Percentiles rank a stretch among this genome's conserved stretches.
Conservation (phyloP, 2,329 filamentous ascomycete genomes). For the Acrodontium crateriforme region DNA sequence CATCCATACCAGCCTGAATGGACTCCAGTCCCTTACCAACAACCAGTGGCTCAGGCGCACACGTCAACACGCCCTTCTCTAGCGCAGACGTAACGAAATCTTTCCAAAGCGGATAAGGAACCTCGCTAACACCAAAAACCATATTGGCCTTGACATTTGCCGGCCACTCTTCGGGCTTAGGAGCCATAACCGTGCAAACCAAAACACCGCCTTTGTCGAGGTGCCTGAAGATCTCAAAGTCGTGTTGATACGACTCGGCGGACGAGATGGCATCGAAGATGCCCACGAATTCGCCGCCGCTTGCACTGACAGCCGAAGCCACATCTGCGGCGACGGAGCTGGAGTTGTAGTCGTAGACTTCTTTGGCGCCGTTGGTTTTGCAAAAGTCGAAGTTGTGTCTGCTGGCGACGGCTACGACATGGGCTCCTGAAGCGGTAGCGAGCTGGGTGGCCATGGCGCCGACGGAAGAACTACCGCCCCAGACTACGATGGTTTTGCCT, state of each 20-base stretch:
- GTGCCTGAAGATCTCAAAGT: constrained; percentile 13
- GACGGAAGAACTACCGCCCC: constrained; percentile 25
- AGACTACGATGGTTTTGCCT: constrained; percentile 27
- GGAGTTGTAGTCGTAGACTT: constrained; percentile 22
- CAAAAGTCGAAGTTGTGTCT: constrained; percentile 21
- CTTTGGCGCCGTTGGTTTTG: constrained; percentile 17
- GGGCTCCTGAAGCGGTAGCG: constrained; percentile 21
- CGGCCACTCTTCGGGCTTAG: constrained; percentile 12
- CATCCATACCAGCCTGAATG: constrained; percentile 19
- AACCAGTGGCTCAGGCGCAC: constrained; percentile 24
- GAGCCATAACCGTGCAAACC: constrained; percentile 9
- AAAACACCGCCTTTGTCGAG: constrained; percentile 18
- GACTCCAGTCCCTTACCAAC: constrained; percentile 24
- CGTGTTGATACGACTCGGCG: constrained; percentile 11
- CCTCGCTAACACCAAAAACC: constrained; percentile 15
- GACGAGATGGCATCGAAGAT: constrained; percentile 26
- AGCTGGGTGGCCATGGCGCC: constrained; percentile 23
- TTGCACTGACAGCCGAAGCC: constrained; percentile 23
- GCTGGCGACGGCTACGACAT: constrained; percentile 21
- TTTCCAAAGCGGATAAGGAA: constrained; percentile 17
- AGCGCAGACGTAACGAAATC: constrained; percentile 21
- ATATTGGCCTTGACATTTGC: constrained; percentile 14
- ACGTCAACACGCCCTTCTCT: constrained; percentile 18
- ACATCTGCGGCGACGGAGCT: constrained; percentile 24
- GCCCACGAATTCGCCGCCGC: constrained; percentile 28